These are phyloP conservation scores for Nakazawaea wyomingensis DNA, from an alignment of 805 yeast genomes.

Conservation along the genomic window DNA sequence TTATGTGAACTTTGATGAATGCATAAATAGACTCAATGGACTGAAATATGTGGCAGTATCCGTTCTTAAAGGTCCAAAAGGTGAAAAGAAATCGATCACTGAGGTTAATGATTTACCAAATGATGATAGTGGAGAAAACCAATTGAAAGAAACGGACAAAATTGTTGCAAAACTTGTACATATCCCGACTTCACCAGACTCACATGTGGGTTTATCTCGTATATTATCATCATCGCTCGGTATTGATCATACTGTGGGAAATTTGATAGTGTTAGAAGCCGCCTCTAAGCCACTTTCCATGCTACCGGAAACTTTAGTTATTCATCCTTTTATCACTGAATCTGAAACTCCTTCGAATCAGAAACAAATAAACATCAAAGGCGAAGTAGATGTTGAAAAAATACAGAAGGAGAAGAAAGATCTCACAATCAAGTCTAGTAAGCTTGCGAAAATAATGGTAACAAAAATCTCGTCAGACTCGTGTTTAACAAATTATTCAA, in stretches of 20 bases:
- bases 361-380: constrained; percentile 15
- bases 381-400: constrained; percentile 19
- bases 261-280: constrained; percentile 46
- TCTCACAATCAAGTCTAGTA: constrained; percentile 19
- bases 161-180: constrained; percentile 49
- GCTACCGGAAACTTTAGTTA: constrained; percentile 33
- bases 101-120: constrained; percentile 9
- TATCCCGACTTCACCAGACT: constrained; percentile 26
- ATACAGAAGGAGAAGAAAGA: constrained; percentile 17
- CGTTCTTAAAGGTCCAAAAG: constrained; percentile 44
- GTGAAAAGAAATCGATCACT: constrained; percentile 20
- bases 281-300: constrained; percentile 29
- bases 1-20: constrained; percentile 38
- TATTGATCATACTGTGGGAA: constrained; percentile 41
- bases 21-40: constrained; percentile 27
- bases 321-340: constrained; percentile 50
- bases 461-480: constrained; percentile 16
- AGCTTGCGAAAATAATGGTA: constrained; percentile 15
- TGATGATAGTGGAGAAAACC: constrained; percentile 7
- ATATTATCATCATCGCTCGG: constrained; percentile 54
- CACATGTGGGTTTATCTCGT: constrained; percentile 47
- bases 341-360: not conserved
- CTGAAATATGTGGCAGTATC: constrained; percentile 46
- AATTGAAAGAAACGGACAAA: constrained; percentile 30
- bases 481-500: constrained; percentile 45